Conservation (phyloP, 2,329 filamentous ascomycete species). For the Chrysoporthe austroafricana region DNA sequence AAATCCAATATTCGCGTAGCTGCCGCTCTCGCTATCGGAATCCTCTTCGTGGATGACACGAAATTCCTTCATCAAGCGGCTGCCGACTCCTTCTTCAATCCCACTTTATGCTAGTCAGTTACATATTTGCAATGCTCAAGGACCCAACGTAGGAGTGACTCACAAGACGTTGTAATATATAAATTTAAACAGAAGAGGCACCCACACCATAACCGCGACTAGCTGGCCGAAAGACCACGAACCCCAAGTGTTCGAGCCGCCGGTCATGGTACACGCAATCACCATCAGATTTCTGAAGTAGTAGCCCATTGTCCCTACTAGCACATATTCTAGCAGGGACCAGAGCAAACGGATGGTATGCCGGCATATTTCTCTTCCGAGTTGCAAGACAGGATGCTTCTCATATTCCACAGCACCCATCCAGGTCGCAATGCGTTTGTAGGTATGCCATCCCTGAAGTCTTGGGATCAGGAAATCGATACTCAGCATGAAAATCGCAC, state of each 20-base stretch:
- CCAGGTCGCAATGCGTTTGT: neutral
- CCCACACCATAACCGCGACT: constrained; percentile 19
- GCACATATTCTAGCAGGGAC: constrained; percentile 5
- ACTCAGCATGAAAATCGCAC: neutral
- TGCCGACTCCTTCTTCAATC: constrained; percentile 3
- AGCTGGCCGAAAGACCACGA: constrained; percentile 22
- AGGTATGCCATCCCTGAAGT: neutral
- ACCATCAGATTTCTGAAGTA: constrained; percentile 8
- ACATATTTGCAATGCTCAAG: neutral
- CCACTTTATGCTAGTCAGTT: neutral
- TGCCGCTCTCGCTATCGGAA: neutral
- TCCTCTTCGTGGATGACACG: neutral
- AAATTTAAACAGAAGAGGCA: constrained; percentile 14
- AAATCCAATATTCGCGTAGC: neutral
- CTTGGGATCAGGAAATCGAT: constrained; percentile 11
- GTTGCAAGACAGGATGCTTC: neutral
- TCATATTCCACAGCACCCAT: neutral
- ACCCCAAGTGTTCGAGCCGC: constrained; percentile 5
- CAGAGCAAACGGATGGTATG: neutral
- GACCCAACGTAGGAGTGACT: neutral
- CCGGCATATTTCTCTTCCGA: neutral
- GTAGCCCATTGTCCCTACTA: neutral
- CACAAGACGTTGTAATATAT: constrained; percentile 17
- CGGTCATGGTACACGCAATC: constrained; percentile 6
- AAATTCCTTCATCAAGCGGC: neutral